phyloP scores from a whole-genome alignment of 176 grass and related monocot genomes.

The Aegilops umbellulata region DNA sequence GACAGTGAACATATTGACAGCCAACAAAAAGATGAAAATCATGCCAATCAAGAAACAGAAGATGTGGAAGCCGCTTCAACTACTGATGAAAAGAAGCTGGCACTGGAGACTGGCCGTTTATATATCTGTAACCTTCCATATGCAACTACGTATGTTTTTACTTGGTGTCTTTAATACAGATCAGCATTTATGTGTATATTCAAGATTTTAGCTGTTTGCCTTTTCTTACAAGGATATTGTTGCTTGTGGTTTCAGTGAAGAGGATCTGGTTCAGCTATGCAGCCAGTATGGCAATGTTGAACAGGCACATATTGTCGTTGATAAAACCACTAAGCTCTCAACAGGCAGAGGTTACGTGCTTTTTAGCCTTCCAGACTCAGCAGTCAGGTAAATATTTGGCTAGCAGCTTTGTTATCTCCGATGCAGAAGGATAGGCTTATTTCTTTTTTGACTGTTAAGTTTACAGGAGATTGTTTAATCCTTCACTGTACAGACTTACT shows the following conservation, averaged over 20 bases:
- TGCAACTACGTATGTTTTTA: conserved; percentile 64
- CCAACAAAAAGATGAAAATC: conserved; percentile 26
- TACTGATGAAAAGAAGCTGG: conserved; percentile 73
- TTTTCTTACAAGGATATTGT: conserved; percentile 28
- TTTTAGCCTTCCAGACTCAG: conserved; percentile 84
- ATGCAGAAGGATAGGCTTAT: conserved; percentile 24
- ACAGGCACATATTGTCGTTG: conserved; percentile 80
- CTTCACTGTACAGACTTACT: background rate
- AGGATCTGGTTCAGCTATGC: conserved; percentile 74
- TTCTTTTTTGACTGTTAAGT: background rate
- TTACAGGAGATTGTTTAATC: background rate
- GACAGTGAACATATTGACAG: conserved; percentile 24
- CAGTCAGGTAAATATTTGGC: conserved; percentile 61
- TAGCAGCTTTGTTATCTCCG: background rate
- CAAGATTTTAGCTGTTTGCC: conserved; percentile 12
- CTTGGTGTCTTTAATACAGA: conserved; percentile 12
- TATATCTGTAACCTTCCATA: conserved; percentile 94
- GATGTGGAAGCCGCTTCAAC: conserved; percentile 40
- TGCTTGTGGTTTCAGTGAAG: conserved; percentile 64
- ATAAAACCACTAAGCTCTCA: conserved; percentile 81
- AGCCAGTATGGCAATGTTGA: conserved; percentile 74
- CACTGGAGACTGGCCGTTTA: conserved; percentile 82
- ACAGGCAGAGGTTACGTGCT: conserved; percentile 89
- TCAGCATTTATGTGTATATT: conserved; percentile 19
- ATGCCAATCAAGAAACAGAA: conserved; percentile 39